Evolutionary conservation across 2,329 filamentous ascomycete genomes (phyloP).

Genomic region (Colletotrichum limetticola): DNA sequence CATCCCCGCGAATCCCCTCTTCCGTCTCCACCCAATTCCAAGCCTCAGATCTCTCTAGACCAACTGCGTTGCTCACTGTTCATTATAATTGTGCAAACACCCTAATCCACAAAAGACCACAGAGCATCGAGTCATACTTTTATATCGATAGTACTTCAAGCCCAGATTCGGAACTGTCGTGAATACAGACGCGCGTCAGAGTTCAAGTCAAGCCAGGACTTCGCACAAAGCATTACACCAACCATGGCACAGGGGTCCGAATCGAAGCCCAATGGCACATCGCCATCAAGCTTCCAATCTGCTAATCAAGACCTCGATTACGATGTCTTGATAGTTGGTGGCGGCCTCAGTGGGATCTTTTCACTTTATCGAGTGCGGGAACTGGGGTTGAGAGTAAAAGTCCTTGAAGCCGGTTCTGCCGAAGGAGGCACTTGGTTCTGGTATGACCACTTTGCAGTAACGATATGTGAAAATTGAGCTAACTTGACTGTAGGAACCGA

Average conservation of each 20-base stretch:
- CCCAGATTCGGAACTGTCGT: neutral
- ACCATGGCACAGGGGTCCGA: conserved; percentile 6
- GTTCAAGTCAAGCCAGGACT: neutral
- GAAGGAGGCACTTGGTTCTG: conserved; percentile 60
- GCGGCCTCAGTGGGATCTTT: conserved; percentile 53
- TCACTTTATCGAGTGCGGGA: conserved; percentile 52
- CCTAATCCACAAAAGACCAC: neutral
- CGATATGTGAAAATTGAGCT: neutral
- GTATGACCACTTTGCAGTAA: conserved; percentile 35
- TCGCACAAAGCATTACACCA: neutral
- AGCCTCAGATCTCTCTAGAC: neutral
- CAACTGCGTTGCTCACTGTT: neutral
- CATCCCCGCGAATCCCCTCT: conserved; percentile 14
- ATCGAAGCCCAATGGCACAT: neutral
- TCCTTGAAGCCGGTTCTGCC: conserved; percentile 51
- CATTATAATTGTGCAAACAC: neutral
- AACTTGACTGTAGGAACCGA: conserved; percentile 42
- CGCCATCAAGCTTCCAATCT: neutral
- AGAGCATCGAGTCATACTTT: neutral
- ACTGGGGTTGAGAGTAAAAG: conserved; percentile 47
- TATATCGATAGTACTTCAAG: neutral
- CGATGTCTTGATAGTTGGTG: conserved; percentile 52
- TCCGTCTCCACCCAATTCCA: neutral
- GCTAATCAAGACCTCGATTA: conserved; percentile 40
- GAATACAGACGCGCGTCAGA: neutral